These are phyloP conservation scores for Daldinia eschscholtzii DNA, from an alignment of 2,329 filamentous ascomycete species.

Conservation along the genomic window DNA sequence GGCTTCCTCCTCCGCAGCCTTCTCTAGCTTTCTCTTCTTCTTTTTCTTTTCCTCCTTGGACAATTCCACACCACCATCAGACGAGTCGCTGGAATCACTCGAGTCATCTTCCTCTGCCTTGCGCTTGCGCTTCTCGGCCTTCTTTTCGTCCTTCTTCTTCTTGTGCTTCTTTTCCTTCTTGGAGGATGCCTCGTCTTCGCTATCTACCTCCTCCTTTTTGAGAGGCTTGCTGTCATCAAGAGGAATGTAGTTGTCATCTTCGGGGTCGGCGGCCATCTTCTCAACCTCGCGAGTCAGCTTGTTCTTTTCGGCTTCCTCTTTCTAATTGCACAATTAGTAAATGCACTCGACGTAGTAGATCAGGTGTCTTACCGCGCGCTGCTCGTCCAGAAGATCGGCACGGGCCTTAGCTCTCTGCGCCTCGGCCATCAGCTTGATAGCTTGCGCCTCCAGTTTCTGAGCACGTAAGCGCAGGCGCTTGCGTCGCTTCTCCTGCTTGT, in stretches of 20 bases:
- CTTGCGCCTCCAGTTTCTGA: conserved; percentile 58
- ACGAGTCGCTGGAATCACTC: conserved; percentile 28
- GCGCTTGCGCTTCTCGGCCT: conserved; percentile 53
- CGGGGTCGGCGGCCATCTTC: conserved; percentile 38
- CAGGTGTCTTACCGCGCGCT: conserved; percentile 45
- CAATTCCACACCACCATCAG: conserved; percentile 35
- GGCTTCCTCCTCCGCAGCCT: conserved; percentile 21
- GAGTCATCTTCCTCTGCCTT: conserved; percentile 41
- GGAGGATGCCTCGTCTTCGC: conserved; percentile 20
- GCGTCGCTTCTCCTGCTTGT: conserved; percentile 57
- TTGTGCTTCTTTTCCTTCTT: conserved; percentile 49
- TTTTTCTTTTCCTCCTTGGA: conserved; percentile 51
- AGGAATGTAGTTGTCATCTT: conserved; percentile 46
- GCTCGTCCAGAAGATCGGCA: conserved; percentile 47
- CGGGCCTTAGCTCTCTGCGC: conserved; percentile 54
- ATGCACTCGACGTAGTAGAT: background rate
- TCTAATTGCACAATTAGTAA: conserved; percentile 40
- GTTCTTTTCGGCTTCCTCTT: conserved; percentile 47
- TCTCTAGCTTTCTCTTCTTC: conserved; percentile 41
- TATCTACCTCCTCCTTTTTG: conserved; percentile 34
- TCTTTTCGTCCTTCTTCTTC: conserved; percentile 54
- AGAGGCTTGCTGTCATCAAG: conserved; percentile 28
- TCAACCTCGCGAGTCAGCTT: conserved; percentile 43
- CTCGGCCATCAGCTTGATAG: conserved; percentile 56
- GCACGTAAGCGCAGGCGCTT: conserved; percentile 56